phyloP scores from a whole-genome alignment of 495 filamentous ascomycete genomes.

The Talaromyces stipitatus region DNA sequence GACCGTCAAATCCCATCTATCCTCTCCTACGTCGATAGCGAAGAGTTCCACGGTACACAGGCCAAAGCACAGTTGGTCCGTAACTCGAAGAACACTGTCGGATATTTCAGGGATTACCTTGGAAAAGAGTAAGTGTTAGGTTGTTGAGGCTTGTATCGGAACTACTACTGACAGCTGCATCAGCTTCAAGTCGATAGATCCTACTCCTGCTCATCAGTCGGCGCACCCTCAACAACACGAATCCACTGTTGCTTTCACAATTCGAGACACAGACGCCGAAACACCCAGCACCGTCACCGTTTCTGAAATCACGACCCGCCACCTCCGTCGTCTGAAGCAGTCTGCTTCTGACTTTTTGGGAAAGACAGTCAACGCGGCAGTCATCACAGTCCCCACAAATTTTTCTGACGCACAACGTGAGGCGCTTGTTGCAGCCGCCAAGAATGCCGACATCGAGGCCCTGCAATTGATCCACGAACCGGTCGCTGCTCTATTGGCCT shows the following conservation, averaged over 20 bases:
- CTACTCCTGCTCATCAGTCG: conserved; percentile 87
- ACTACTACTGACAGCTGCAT: not conserved
- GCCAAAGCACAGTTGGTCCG: conserved; percentile 88
- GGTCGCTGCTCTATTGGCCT: conserved; percentile 83
- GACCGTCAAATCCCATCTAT: conserved; percentile 96
- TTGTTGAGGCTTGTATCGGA: not conserved
- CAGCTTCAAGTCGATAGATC: conserved; percentile 90
- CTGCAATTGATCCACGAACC: conserved; percentile 92
- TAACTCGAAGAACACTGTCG: conserved; percentile 85
- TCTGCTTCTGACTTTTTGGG: conserved; percentile 89
- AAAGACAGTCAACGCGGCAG: conserved; percentile 83
- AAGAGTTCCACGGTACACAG: conserved; percentile 94
- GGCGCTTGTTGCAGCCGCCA: conserved; percentile 68
- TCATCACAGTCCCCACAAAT: conserved; percentile 90
- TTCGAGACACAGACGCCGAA: conserved; percentile 68
- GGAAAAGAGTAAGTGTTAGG: conserved; percentile 66
- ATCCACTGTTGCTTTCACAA: conserved; percentile 69
- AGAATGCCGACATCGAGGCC: conserved; percentile 76
- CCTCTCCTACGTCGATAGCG: conserved; percentile 87
- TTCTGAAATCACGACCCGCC: conserved; percentile 79
- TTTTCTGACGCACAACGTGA: conserved; percentile 79
- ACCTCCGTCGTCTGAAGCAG: conserved; percentile 69
- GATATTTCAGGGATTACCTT: conserved; percentile 91
- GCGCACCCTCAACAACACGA: conserved; percentile 77
- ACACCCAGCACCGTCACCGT: conserved; percentile 65